Conservation (phyloP, 2,329 filamentous ascomycete genomes). For the Sarocladium kiliense region DNA sequence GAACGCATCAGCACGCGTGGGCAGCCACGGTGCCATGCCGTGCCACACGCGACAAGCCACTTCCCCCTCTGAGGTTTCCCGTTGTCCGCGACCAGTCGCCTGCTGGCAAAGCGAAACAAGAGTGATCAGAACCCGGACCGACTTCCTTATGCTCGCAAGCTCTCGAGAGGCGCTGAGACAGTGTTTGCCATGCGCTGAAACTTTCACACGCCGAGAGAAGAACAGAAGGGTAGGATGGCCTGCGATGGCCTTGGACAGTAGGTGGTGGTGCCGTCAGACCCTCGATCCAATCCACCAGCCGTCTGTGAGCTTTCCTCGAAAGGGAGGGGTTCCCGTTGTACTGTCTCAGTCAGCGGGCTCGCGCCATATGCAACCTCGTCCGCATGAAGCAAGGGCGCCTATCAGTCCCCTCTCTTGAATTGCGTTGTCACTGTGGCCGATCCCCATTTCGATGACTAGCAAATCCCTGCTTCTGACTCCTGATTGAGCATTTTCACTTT, state of each 20-base stretch:
- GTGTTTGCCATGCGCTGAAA: background rate
- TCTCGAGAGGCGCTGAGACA: background rate
- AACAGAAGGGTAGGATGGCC: background rate
- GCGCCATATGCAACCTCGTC: background rate
- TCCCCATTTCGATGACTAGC: conserved; percentile 1
- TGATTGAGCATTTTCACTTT: background rate
- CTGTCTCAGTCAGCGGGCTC: conserved; percentile 7
- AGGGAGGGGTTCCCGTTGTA: background rate
- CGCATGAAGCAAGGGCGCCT: conserved; percentile 6
- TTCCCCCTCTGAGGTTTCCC: background rate
- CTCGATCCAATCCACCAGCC: background rate
- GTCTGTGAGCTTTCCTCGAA: conserved; percentile 2
- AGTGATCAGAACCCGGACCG: conserved; percentile 4
- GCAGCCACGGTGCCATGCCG: background rate
- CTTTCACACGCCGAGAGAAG: background rate
- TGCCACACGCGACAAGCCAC: conserved; percentile 3
- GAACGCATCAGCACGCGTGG: background rate
- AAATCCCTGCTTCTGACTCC: background rate
- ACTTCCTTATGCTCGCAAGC: conserved; percentile 9
- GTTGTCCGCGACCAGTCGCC: background rate
- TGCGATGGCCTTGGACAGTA: background rate
- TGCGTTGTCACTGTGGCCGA: background rate
- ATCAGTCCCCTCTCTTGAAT: background rate
- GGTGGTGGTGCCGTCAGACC: background rate
- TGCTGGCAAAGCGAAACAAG: background rate